These are phyloP conservation scores for Cryptosporidium felis DNA, from an alignment of 169 alveolate genomes.

Conservation along the genomic window DNA sequence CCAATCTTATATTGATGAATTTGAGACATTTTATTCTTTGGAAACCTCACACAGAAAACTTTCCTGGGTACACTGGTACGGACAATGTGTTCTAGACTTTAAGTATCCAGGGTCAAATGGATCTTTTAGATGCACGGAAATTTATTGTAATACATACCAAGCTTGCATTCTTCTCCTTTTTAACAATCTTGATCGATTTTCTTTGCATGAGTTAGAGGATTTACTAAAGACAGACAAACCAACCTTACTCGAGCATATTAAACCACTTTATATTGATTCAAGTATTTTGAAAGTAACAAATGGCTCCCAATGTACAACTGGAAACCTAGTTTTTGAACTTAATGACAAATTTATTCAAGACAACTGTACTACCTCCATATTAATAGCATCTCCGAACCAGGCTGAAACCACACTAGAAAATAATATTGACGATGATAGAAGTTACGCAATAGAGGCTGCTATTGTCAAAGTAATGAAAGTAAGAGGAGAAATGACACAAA, in stretches of 20 bases:
- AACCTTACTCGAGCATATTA: slow-evolving; percentile 10
- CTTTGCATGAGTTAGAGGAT: slow-evolving; percentile 5
- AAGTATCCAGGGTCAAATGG: slow-evolving; percentile 1
- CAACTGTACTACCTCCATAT: not conserved
- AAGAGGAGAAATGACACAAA: slow-evolving; percentile 75
- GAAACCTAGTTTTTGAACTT: not conserved
- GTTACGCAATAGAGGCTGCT: slow-evolving; percentile 91
- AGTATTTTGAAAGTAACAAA: not conserved
- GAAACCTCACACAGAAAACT: slow-evolving; percentile 84
- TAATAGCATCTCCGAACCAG: slow-evolving; percentile 68
- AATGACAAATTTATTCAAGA: not conserved
- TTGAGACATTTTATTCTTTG: slow-evolving; percentile 74
- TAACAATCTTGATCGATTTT: slow-evolving; percentile 64
- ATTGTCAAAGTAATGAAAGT: slow-evolving; percentile 91
- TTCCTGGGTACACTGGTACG: slow-evolving; percentile 85
- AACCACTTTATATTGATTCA: slow-evolving; percentile 15
- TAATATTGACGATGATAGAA: slow-evolving; percentile 83
- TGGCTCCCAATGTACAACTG: not conserved
- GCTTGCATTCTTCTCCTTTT: slow-evolving; percentile 80
- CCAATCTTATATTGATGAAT: slow-evolving; percentile 71
- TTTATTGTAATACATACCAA: slow-evolving; percentile 78
- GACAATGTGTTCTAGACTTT: slow-evolving; percentile 73
- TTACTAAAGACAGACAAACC: slow-evolving; percentile 19
- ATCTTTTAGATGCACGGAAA: slow-evolving; percentile 65
- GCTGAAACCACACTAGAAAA: slow-evolving; percentile 72